These are phyloP conservation scores for Saccharomycopsis sp. DNA, from an alignment of 805 yeast species.

Conservation along the genomic window DNA sequence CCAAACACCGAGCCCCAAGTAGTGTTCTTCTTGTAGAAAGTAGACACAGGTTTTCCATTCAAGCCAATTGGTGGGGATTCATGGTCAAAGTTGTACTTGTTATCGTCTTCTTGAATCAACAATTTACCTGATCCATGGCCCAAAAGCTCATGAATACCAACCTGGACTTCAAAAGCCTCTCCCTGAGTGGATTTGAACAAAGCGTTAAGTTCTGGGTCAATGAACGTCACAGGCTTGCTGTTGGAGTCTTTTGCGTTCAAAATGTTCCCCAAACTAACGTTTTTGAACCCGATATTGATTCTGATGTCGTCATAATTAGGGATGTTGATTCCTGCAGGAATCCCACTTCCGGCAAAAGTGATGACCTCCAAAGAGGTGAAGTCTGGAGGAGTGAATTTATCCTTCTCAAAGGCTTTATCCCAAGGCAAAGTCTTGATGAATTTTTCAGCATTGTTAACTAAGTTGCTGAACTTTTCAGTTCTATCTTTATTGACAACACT, in stretches of 20 bases:
- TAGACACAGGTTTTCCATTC: conserved; percentile 53
- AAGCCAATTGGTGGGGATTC: conserved; percentile 54
- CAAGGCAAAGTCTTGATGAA: conserved; percentile 72
- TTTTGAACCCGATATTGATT: conserved; percentile 77
- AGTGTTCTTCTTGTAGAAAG: conserved; percentile 73
- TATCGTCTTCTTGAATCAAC: conserved; percentile 51
- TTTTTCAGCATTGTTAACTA: conserved; percentile 60
- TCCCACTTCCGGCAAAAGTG: conserved; percentile 84
- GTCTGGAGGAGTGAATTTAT: conserved; percentile 84
- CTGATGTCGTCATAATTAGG: conserved; percentile 91
- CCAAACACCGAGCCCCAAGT: conserved; percentile 83
- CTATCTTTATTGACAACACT: conserved; percentile 87
- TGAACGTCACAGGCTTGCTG: conserved; percentile 63
- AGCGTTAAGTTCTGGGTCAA: conserved; percentile 45
- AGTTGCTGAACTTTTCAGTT: conserved; percentile 67
- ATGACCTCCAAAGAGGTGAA: conserved; percentile 85
- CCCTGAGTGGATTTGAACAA: conserved; percentile 65
- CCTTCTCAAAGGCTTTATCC: conserved; percentile 71
- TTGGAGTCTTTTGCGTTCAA: conserved; percentile 66
- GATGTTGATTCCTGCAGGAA: conserved; percentile 89
- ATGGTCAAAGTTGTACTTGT: conserved; percentile 66
- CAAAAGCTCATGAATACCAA: conserved; percentile 83
- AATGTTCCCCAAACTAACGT: conserved; percentile 84
- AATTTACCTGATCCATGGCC: conserved; percentile 92
- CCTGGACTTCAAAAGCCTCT: conserved; percentile 88